Conservation (phyloP, 2,329 filamentous ascomycete species). For the Beauveria bassiana region DNA sequence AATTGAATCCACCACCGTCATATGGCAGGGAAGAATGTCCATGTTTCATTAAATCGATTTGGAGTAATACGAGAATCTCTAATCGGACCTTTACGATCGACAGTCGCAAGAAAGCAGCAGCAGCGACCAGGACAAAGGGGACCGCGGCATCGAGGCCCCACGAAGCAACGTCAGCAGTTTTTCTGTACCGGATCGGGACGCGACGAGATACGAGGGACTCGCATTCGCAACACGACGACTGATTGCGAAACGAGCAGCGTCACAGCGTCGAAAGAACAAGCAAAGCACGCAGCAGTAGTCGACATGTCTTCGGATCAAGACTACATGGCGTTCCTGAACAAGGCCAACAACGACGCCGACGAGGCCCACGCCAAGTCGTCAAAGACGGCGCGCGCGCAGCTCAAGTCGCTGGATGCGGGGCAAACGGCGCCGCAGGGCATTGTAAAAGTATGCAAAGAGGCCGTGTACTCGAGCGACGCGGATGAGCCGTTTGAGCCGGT, state of each 20-base stretch:
- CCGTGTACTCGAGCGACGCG: conserved; percentile 70
- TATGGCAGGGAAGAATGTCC: neutral
- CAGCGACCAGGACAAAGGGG: neutral
- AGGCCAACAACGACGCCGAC: conserved; percentile 73
- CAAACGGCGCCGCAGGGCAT: conserved; percentile 55
- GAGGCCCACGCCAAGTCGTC: conserved; percentile 38
- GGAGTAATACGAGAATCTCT: neutral
- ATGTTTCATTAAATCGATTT: neutral
- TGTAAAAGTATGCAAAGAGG: conserved; percentile 38
- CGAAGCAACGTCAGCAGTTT: conserved; percentile 7
- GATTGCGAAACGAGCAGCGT: neutral
- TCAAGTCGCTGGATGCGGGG: conserved; percentile 46
- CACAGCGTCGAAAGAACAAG: neutral
- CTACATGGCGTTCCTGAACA: conserved; percentile 78
- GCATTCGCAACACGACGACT: neutral
- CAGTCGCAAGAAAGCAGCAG: neutral
- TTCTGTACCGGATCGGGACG: neutral
- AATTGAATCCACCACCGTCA: neutral
- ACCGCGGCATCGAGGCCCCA: neutral
- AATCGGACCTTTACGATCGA: neutral
- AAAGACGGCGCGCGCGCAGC: conserved; percentile 24
- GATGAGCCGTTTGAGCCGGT: conserved; percentile 83
- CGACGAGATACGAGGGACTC: neutral
- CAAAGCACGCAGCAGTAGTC: neutral
- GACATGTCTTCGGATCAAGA: conserved; percentile 70